A percentile compares a stretch with the other conserved stretches of the same genome.
Conservation (phyloP, 108 stramenopile species). For the Licmophora abbreviata region DNA sequence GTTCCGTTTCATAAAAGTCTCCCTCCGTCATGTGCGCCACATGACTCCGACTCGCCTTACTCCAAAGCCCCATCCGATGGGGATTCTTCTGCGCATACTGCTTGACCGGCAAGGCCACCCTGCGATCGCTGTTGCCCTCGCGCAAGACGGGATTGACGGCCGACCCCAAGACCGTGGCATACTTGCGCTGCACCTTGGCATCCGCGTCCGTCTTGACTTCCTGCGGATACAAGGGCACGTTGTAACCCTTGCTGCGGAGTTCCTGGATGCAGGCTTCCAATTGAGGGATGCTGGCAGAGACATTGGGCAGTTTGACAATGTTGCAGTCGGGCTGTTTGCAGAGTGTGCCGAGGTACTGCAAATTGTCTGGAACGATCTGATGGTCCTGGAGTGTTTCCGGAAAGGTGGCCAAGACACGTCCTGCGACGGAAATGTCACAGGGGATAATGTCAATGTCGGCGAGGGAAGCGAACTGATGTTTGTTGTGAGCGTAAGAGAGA, state of each 20-base stretch:
- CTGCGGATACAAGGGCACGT: constrained; percentile 83
- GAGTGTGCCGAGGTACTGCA: constrained; percentile 73
- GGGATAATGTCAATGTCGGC: constrained; percentile 75
- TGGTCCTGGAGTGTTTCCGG: constrained; percentile 62
- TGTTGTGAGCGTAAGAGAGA: no score
- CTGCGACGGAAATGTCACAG: constrained; percentile 77
- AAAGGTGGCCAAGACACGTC: constrained; percentile 82
- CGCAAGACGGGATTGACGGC: constrained; percentile 92
- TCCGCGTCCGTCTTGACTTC: constrained; percentile 71
- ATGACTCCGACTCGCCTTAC: constrained; percentile 72
- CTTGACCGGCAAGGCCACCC: constrained; percentile 89
- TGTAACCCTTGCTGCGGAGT: constrained; percentile 85
- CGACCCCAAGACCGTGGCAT: constrained; percentile 73
- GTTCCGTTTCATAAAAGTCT: constrained; percentile 84
- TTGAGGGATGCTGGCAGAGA: constrained; percentile 85
- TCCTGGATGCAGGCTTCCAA: constrained; percentile 83
- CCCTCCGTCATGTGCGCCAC: constrained; percentile 88
- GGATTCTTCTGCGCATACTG: constrained; percentile 92
- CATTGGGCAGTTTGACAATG: constrained; percentile 76
- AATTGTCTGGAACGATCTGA: constrained; percentile 83
- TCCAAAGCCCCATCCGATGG: constrained; percentile 90
- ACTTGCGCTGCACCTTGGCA: constrained; percentile 50
- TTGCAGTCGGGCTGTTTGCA: constrained; percentile 74
- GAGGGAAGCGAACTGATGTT: constrained; percentile 47
- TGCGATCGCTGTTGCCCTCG: constrained; percentile 89